Base-by-base conservation (phyloP, 176 grass and related monocot genomes). In the Avena eriantha region DNA sequence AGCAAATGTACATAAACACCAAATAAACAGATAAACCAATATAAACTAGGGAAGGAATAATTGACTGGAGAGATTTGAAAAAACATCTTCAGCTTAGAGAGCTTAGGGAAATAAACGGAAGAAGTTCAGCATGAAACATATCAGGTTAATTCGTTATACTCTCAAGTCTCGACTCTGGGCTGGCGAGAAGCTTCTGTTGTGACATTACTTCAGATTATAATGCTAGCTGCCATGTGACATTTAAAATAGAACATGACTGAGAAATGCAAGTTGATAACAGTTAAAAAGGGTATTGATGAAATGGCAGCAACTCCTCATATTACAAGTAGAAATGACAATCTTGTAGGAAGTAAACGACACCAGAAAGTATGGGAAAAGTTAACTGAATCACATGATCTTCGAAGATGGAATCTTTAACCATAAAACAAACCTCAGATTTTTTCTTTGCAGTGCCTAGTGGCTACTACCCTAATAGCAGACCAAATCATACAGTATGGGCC, bases 21-120 rank as follows among this genome's bases (percentile, higher is more conserved):
- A 88, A 69, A 84, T 70, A 72, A 51, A 77, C 7, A 83, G 49
- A 77, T 78, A 51, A 59, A 19, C 81, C 2, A 31, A 33, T 22
- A 65, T 64, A 82, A 70, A 84, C 26, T 17, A 55, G 19, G 49
- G 7, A 80, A 80, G 39, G 43, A 88, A 70, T 47, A 45, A 67
- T 68, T 76, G 15, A 77, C 39, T 24, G 36, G 3, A 61, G 77
- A 61, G 19, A n/a, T 80, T 73, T 73, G 77, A 80, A 26, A 36
- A 80, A 31, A 54, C 48, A 73, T 34, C 48, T 68, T 76, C 4
- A 85, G 46, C 50, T 17, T 53, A 53, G 14, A 53, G 35, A 48
- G n/a, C 23, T 69, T 77, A 83, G 72, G 76, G 24, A 48, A 83
- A 16, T 67, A 77, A 51, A 83, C 13, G 21, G 68, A 36, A 58